Percentiles rank a stretch among this genome's conserved stretches.
phyloP scores from a whole-genome alignment of 768 basidiomycete genomes.

The Panus rudis region DNA sequence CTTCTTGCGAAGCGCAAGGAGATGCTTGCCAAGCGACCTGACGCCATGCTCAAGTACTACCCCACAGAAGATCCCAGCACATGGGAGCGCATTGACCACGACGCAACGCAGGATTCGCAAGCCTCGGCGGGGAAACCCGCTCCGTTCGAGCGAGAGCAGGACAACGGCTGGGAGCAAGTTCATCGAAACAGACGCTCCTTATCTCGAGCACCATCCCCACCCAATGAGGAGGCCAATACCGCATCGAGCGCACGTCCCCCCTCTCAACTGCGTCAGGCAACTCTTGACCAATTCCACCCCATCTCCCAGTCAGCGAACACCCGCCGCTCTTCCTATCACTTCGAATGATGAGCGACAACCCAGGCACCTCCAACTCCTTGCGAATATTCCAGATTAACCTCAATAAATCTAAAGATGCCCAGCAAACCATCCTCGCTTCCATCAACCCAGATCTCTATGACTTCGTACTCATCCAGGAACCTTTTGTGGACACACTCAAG shows the following conservation, averaged over 20 bases:
- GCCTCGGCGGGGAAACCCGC: not conserved
- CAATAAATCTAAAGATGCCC: slow-evolving; percentile 17
- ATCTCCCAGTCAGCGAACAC: too few relatives aligned
- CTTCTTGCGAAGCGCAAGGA: slow-evolving; percentile 5
- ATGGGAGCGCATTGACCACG: slow-evolving; percentile 6
- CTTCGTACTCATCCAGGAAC: not conserved
- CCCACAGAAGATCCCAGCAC: slow-evolving; percentile 4
- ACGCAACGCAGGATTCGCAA: not conserved
- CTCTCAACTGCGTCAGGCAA: too few relatives aligned
- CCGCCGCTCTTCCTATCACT: too few relatives aligned
- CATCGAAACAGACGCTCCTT: too few relatives aligned
- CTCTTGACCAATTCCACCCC: too few relatives aligned
- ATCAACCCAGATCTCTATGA: slow-evolving; percentile 6
- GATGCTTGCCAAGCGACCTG: not conserved
- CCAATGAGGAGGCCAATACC: too few relatives aligned
- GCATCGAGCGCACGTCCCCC: too few relatives aligned
- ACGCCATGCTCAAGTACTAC: slow-evolving; percentile 6
- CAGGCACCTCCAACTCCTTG: too few relatives aligned
- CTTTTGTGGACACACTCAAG: not conserved
- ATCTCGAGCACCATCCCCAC: too few relatives aligned
- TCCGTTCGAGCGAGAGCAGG: too few relatives aligned
- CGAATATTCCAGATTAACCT: slow-evolving; percentile 24
- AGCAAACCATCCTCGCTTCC: slow-evolving; percentile 12
- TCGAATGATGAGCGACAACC: too few relatives aligned
- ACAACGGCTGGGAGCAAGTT: too few relatives aligned